A percentile compares a stretch with the other conserved stretches of the same genome.
Evolutionary conservation across 305 asterid genomes (phyloP).

Genomic region (Rubia peregrina): DNA sequence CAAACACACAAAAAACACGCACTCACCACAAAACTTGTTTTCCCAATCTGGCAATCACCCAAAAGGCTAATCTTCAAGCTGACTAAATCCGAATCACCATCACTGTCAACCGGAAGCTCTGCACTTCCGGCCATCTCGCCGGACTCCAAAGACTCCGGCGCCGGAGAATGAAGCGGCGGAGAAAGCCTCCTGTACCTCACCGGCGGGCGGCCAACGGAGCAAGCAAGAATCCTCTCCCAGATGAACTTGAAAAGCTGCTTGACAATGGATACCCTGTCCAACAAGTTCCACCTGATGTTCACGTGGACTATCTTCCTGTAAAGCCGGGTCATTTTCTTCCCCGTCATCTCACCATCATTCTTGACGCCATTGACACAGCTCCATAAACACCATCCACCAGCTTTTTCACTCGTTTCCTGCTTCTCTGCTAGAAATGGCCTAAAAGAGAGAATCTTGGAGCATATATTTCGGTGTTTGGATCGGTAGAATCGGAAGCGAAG

Average conservation of each 20-base stretch:
- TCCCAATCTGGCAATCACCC: slow-evolving; percentile 90
- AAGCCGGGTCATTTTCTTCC: slow-evolving; percentile 53
- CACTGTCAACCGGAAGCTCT: slow-evolving; percentile 29
- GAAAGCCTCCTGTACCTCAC: slow-evolving; percentile 48
- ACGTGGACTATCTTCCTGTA: slow-evolving; percentile 57
- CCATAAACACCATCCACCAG: too few species aligned
- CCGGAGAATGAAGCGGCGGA: slow-evolving; percentile 15
- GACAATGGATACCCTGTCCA: slow-evolving; percentile 41
- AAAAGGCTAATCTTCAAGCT: slow-evolving; percentile 69
- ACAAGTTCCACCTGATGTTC: slow-evolving; percentile 51
- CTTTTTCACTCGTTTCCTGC: neutral
- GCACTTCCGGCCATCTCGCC: slow-evolving; percentile 6
- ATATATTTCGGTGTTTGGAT: neutral
- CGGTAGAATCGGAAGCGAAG: neutral
- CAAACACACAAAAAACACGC: neutral
- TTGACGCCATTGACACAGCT: slow-evolving; percentile 28
- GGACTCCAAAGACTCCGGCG: slow-evolving; percentile 24
- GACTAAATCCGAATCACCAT: slow-evolving; percentile 79
- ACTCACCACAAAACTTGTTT: slow-evolving; percentile 79
- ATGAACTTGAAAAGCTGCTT: slow-evolving; percentile 45
- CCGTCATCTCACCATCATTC: slow-evolving; percentile 35
- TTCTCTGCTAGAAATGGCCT: neutral
- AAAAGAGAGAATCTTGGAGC: neutral
- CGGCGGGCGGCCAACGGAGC: slow-evolving; percentile 47
- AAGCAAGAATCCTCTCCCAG: slow-evolving; percentile 55